phyloP scores from a whole-genome alignment of 106 monocot genomes.

The Acorus calamus region DNA sequence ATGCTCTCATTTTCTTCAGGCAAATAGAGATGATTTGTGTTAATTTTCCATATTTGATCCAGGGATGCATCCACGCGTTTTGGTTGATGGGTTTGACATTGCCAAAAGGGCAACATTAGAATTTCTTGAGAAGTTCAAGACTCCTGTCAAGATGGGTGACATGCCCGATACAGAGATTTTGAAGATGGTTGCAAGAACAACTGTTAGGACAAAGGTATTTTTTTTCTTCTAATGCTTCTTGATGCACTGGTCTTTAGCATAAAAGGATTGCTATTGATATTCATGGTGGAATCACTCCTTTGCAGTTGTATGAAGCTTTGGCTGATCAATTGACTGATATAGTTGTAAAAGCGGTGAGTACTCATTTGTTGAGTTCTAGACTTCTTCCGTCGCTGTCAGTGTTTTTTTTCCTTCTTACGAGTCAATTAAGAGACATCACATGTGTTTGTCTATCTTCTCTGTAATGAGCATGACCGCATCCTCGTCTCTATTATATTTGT shows the following conservation, averaged over 20 bases:
- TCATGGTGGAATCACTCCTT: neutral
- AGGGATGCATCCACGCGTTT: slow-evolving; percentile 93
- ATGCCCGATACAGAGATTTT: slow-evolving; percentile 80
- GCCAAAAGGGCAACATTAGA: slow-evolving; percentile 93
- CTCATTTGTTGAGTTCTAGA: neutral
- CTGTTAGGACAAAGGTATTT: slow-evolving; percentile 92
- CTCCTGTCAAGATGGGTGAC: slow-evolving; percentile 80
- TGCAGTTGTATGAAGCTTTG: slow-evolving; percentile 79
- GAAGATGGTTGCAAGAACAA: slow-evolving; percentile 93
- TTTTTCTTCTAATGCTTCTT: slow-evolving; percentile 7
- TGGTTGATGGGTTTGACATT: slow-evolving; percentile 96
- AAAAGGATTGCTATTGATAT: neutral
- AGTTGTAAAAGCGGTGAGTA: slow-evolving; percentile 80
- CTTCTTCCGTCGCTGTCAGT: neutral
- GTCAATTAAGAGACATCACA: no score
- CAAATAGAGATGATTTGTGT: no score
- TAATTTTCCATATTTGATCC: slow-evolving; percentile 5
- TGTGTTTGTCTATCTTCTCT: neutral
- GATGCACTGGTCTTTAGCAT: neutral
- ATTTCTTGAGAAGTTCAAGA: slow-evolving; percentile 95
- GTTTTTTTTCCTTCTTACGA: neutral
- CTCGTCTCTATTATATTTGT: neutral
- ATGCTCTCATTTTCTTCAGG: no score
- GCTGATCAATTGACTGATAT: slow-evolving; percentile 97
- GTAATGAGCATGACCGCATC: neutral